Evolutionary conservation across 345 rosid genomes (phyloP), one percentile per base, ranked within the genome.

Genomic region (Streptanthus diversifolius): DNA sequence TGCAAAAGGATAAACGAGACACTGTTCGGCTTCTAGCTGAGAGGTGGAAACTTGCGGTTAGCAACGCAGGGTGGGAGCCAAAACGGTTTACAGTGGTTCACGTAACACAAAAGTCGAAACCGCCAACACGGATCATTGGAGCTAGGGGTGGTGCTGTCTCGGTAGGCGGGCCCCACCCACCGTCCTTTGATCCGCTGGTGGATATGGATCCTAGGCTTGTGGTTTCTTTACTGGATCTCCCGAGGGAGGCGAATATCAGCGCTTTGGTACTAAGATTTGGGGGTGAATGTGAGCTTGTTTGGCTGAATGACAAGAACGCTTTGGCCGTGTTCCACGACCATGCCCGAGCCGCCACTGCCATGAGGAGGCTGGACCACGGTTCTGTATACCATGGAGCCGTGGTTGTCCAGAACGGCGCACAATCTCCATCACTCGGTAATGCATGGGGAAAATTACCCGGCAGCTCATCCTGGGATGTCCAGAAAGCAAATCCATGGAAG

Each of bases 121-220:
- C 88, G 3, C 99, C 98, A 24, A 54, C 87, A 73, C 92, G 93
- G 39, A 81, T 91, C 55, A 80, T 95, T 13, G 96, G 97, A 43
- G 72, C 80, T 21, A 95, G 88, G 80, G 52, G 25, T 66, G 88
- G 90, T 59, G 67, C 83, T 14, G 61, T 81, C 48, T 63, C 82
- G 21, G 56, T 81, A 58, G 83, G 74, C 10, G 72, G 77, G 1
- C 48, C 82, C 3, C 91, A 87, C 66, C 84, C 90, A 45, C 90
- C 91, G 0, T 52, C 78, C 14, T 90, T 87, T 73, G 98, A 95
- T 83, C 83, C 89, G 18, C 47, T 87, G 10, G 93, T 88, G 15
- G 99, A 95, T 81, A 88, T 95, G 98, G 98, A 95, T 81, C 92
- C 97, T 37, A 82, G 98, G 82, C 96, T 90, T 67, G 91, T 91